These are phyloP conservation scores for Diaporthe longicolla DNA, from an alignment of 2,329 filamentous ascomycete species.

Conservation along the genomic window DNA sequence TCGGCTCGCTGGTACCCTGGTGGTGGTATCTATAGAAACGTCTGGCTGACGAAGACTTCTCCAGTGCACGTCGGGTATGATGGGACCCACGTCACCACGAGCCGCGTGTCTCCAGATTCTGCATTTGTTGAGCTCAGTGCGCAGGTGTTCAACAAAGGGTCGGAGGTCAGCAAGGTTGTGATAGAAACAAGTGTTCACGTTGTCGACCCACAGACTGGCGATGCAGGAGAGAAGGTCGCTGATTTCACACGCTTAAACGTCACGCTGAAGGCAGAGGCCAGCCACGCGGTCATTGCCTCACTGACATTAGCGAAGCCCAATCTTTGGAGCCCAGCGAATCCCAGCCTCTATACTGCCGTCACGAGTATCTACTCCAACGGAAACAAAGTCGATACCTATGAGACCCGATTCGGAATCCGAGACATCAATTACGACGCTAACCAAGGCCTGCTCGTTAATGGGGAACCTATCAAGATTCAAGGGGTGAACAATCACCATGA, in stretches of 20 bases:
- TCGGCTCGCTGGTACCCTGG: slow-evolving; percentile 69
- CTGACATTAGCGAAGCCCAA: slow-evolving; percentile 54
- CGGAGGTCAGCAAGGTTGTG: slow-evolving; percentile 50
- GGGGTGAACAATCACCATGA: slow-evolving; percentile 67
- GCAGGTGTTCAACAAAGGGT: slow-evolving; percentile 60
- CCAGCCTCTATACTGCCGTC: slow-evolving; percentile 63
- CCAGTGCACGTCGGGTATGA: slow-evolving; percentile 63
- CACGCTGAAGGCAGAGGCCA: slow-evolving; percentile 51
- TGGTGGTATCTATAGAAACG: slow-evolving; percentile 66
- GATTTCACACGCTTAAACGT: slow-evolving; percentile 51
- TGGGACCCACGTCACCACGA: slow-evolving; percentile 64
- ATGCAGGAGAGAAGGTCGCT: slow-evolving; percentile 49
- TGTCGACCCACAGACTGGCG: slow-evolving; percentile 52
- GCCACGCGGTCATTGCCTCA: slow-evolving; percentile 53
- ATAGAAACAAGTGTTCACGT: slow-evolving; percentile 58
- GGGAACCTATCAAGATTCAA: slow-evolving; percentile 58
- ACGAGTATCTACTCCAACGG: slow-evolving; percentile 53
- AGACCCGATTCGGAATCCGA: slow-evolving; percentile 66
- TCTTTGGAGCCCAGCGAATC: slow-evolving; percentile 66
- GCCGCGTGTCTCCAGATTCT: slow-evolving; percentile 58
- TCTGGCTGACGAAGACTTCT: slow-evolving; percentile 66
- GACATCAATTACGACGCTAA: slow-evolving; percentile 56
- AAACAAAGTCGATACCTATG: slow-evolving; percentile 58
- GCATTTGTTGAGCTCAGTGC: slow-evolving; percentile 62
- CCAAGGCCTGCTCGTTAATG: slow-evolving; percentile 62